Base-by-base conservation (phyloP, 2,329 filamentous ascomycete species). In the Cylindrodendrum hubeiense region DNA sequence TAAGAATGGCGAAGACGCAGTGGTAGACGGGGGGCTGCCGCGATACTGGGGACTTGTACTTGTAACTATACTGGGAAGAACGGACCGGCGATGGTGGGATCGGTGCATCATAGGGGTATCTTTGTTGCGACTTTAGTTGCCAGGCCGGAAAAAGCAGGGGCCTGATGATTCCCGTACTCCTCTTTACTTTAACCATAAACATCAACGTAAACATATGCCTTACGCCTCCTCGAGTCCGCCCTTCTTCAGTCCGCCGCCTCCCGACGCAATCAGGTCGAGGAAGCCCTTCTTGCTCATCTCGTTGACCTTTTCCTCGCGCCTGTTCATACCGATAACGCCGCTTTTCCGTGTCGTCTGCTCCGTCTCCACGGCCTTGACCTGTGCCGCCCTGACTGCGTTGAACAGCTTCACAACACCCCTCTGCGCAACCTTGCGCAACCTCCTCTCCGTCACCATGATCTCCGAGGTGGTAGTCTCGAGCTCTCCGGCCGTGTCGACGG, bases 271-370 rank as follows among this genome's bases (percentile, higher is more conserved):
- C 79, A 98, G 82, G 67, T 98, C 95, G 79, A 99, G 81, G 82
- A 98, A 99, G 0, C 95, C 95, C 82, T 98, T 93, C 83, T 97
- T 97, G 79, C 92, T 97, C 91, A 99, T 96, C 85, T 98, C 95
- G 70, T 93, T 96, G 56, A 97, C 86, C 83, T 92, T 94, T 81
- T 97, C 94, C 81, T 97, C 92, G 70, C 94, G 89, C 79, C 92
- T 89, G 67, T 87, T 88, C 75, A 94, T 89, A 2, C 95, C 95
- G 33, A 97, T 87, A 0, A 97, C 84, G 4, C 94, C 93, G 66
- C 91, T 88, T 71, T 89, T 89, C 79, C 88, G 88, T 52, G 89
- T 87, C 70, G 89, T 88, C 78, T 85, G 89, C 76, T 92, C 90
- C 5, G 94, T 92, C 79, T 95, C 90, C 64, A 91, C 88, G 3